phyloP scores from a whole-genome alignment of 2,329 filamentous ascomycete species.

The Exserohilum rostratum region DNA sequence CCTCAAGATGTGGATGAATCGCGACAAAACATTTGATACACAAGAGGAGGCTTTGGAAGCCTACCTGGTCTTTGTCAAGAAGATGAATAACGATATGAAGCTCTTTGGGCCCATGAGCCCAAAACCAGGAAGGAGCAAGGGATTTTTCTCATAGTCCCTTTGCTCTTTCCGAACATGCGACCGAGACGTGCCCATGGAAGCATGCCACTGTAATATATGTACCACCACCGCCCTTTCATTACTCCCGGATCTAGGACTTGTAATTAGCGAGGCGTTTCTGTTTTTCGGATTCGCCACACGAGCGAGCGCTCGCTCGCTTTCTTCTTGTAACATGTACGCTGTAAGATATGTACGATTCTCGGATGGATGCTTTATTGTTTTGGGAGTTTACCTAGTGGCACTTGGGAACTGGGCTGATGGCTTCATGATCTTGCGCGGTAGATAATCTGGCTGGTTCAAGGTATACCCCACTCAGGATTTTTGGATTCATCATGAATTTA shows the following conservation, averaged over 20 bases:
- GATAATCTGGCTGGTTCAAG: constrained; percentile 5
- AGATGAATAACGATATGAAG: constrained; percentile 29
- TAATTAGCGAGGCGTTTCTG: constrained; percentile 3
- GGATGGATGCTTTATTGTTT: neutral
- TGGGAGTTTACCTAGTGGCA: neutral
- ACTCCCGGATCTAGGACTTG: neutral
- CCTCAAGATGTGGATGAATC: constrained; percentile 41
- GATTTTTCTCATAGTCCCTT: constrained; percentile 5
- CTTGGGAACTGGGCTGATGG: neutral
- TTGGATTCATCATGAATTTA: neutral
- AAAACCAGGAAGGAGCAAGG: constrained; percentile 12
- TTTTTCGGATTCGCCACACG: neutral
- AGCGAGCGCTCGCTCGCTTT: constrained; percentile 1
- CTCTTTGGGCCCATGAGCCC: constrained; percentile 31
- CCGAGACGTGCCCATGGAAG: constrained; percentile 5
- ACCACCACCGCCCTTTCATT: neutral
- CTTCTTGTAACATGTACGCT: neutral
- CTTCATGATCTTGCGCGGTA: constrained; percentile 6
- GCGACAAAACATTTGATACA: constrained; percentile 28
- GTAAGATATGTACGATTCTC: constrained; percentile 8
- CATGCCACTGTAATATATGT: constrained; percentile 9
- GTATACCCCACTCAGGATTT: constrained; percentile 17
- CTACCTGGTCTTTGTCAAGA: constrained; percentile 33
- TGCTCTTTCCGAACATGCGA: neutral
- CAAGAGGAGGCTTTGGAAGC: constrained; percentile 33